These are phyloP conservation scores for Penicillium dipodomyicola DNA, from an alignment of 495 filamentous ascomycete genomes.

Conservation along the genomic window DNA sequence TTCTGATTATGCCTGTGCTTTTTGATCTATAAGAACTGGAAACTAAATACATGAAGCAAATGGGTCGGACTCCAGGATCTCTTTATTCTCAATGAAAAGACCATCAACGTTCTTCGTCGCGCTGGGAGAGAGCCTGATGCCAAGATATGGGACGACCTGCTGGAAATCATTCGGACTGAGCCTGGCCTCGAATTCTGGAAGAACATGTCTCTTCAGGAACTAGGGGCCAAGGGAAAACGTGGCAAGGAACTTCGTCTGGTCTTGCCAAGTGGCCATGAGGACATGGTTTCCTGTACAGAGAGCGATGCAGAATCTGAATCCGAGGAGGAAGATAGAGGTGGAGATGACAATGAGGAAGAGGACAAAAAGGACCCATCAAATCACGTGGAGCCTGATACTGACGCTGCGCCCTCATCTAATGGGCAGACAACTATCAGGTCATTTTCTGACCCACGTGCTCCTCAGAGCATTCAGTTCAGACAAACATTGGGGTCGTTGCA, in stretches of 20 bases:
- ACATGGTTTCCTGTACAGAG: background rate
- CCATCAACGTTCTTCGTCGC: background rate
- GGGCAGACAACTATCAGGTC: slow-evolving; percentile 1
- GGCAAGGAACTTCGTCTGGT: slow-evolving; percentile 5
- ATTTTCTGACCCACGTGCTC: slow-evolving; percentile 2
- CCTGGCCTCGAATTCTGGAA: slow-evolving; percentile 16
- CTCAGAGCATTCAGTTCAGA: background rate
- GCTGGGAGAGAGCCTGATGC: background rate
- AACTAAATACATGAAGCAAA: slow-evolving; percentile 5
- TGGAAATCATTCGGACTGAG: slow-evolving; percentile 1
- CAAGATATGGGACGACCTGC: slow-evolving; percentile 11
- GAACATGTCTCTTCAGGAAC: slow-evolving; percentile 17
- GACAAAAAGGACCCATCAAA: background rate
- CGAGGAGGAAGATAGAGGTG: background rate
- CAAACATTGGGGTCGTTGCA: background rate
- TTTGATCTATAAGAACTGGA: background rate
- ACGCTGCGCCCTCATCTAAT: background rate
- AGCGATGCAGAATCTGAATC: background rate
- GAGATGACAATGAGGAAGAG: background rate
- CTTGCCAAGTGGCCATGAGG: slow-evolving; percentile 12
- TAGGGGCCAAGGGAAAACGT: slow-evolving; percentile 16
- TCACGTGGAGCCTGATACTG: background rate
- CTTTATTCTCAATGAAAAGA: slow-evolving; percentile 5
- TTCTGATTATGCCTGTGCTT: background rate
- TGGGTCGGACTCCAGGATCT: slow-evolving; percentile 11